Evolutionary conservation across 306 rosid genomes (phyloP).

Genomic region (Trifolium fragiferum): DNA sequence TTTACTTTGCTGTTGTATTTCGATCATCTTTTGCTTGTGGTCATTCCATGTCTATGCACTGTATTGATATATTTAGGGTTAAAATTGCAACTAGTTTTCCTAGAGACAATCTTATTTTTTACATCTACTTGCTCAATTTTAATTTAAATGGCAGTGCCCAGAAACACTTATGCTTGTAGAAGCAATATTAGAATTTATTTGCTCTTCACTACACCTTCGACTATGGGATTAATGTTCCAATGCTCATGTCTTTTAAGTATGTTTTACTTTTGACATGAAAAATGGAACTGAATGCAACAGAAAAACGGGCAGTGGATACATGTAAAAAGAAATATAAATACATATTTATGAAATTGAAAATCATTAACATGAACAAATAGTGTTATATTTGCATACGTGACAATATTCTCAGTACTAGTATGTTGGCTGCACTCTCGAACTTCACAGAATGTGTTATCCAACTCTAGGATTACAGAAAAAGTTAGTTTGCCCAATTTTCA

Average conservation of each 20-base stretch:
- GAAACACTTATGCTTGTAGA: not conserved
- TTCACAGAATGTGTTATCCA: not conserved
- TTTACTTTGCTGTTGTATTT: constrained; percentile 14
- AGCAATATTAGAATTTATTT: not conserved
- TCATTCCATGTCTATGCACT: not conserved
- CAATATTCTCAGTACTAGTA: not conserved
- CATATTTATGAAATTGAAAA: not conserved
- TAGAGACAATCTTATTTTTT: not conserved
- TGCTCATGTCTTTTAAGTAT: not conserved
- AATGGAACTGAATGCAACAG: not conserved
- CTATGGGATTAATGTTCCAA: not conserved
- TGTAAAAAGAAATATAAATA: not conserved
- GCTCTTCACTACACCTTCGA: not conserved
- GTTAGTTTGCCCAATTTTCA: not conserved
- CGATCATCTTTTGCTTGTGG: not conserved
- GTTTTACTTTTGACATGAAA: not conserved
- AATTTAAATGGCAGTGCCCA: not conserved
- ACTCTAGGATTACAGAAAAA: not conserved
- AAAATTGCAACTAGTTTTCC: not conserved
- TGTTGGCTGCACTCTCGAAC: not conserved
- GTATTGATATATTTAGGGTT: constrained; percentile 10
- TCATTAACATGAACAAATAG: not conserved
- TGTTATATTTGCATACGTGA: not conserved
- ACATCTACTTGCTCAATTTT: not conserved
- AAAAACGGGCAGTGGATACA: not conserved